A percentile compares a stretch with the other conserved stretches of the same genome.
Evolutionary conservation across 371 early-diverging fungal genomes (phyloP).

Genomic region (Mucor lusitanicus): DNA sequence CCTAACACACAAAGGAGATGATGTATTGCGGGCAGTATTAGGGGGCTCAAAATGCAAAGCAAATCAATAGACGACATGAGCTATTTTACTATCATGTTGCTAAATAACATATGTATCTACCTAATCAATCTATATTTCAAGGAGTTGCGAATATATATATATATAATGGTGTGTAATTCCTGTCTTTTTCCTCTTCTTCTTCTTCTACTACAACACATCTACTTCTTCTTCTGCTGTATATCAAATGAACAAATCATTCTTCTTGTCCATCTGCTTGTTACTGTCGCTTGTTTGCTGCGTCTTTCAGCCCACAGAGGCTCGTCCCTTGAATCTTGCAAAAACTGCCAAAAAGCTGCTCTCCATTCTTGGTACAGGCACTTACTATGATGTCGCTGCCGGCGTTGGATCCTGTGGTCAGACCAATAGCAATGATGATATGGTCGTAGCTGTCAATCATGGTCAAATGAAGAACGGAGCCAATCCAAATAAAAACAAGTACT

Average conservation of each 20-base stretch:
- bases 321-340: constrained; percentile 8
- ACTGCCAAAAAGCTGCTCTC: not conserved
- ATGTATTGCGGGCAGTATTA: not conserved
- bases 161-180: not conserved
- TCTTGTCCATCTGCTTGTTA: not conserved
- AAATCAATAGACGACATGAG: constrained; percentile 6
- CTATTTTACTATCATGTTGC: not conserved
- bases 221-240: not conserved
- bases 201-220: not conserved
- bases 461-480: constrained; percentile 37
- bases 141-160: not conserved
- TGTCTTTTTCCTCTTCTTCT: not conserved
- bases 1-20: not conserved
- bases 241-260: constrained; percentile 11
- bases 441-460: constrained; percentile 22
- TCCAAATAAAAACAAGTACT: constrained; percentile 32
- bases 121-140: not conserved
- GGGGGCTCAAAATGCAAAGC: not conserved
- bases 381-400: constrained; percentile 23
- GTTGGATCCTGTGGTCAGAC: constrained; percentile 22
- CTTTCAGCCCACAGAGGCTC: constrained; percentile 3
- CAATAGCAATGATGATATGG: constrained; percentile 10
- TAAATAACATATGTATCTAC: not conserved
- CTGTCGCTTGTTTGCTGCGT: constrained; percentile 1
- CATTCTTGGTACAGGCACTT: constrained; percentile 22